phyloP scores from a whole-genome alignment of 805 yeast species.

The Candida dajiaensis region DNA sequence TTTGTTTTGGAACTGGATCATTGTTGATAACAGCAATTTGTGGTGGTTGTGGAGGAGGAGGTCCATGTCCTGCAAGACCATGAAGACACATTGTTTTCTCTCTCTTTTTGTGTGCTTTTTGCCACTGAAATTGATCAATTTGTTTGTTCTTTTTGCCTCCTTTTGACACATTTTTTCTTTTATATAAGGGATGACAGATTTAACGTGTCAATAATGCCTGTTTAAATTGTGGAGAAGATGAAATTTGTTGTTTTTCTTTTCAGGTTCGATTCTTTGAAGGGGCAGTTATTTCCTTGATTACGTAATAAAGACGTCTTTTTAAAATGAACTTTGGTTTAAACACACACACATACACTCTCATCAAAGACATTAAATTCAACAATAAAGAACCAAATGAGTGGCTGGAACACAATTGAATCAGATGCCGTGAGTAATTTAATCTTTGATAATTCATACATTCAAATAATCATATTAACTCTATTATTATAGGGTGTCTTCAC shows the following conservation, averaged over 20 bases:
- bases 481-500: conserved; percentile 49
- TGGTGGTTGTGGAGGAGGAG: neutral
- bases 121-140: neutral
- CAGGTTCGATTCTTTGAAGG: neutral
- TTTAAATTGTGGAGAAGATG: neutral
- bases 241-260: no score
- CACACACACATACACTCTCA: no score
- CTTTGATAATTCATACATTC: no score
- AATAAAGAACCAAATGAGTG: conserved; percentile 12
- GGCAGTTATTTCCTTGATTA: neutral
- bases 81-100: neutral
- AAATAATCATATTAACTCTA: no score
- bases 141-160: no score
- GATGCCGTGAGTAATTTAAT: conserved; percentile 52
- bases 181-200: neutral
- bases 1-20: conserved; percentile 67
- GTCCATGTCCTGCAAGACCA: neutral
- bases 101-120: no score
- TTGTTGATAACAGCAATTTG: conserved; percentile 26
- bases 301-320: neutral
- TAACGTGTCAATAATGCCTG: neutral
- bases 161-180: neutral
- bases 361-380: no score
- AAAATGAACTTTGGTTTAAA: no score
- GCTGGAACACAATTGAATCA: conserved; percentile 61